Evolutionary conservation across 805 yeast species (phyloP).

Genomic region (Kregervanrija pseudodelftensis): DNA sequence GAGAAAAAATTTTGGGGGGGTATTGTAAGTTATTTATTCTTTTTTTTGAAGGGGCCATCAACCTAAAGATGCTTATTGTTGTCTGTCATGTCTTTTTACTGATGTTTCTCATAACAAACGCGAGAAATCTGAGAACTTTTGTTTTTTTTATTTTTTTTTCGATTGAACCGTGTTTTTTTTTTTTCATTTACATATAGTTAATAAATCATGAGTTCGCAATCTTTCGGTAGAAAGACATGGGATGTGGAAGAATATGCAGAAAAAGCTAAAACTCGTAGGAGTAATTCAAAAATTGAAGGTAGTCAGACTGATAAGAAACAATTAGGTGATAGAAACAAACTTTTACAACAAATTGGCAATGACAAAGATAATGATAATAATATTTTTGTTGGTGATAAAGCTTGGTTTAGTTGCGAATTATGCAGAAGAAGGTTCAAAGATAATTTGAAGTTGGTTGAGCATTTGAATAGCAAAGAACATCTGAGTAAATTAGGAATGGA

Average conservation of each 20-base stretch:
- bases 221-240: constrained; percentile 64
- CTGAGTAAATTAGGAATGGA: constrained; percentile 32
- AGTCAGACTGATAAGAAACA: constrained; percentile 12
- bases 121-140: no score
- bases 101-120: no score
- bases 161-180: background rate
- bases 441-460: constrained; percentile 74
- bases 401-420: constrained; percentile 78
- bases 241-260: constrained; percentile 56
- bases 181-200: background rate
- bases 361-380: background rate
- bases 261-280: constrained; percentile 31
- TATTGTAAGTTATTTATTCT: no score
- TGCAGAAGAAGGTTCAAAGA: constrained; percentile 82
- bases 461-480: constrained; percentile 72
- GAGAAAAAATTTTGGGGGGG: no score
- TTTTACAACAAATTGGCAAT: constrained; percentile 2
- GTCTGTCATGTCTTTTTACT: no score
- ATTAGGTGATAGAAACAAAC: background rate
- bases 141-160: no score
- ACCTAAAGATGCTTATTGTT: no score
- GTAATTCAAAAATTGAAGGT: constrained; percentile 1
- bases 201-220: background rate
- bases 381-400: constrained; percentile 32
- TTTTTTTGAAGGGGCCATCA: no score